Evolutionary conservation across 2,329 filamentous ascomycete genomes (phyloP), one percentile per base, ranked within the genome.

Genomic region (Bipolaris sorokiniana): DNA sequence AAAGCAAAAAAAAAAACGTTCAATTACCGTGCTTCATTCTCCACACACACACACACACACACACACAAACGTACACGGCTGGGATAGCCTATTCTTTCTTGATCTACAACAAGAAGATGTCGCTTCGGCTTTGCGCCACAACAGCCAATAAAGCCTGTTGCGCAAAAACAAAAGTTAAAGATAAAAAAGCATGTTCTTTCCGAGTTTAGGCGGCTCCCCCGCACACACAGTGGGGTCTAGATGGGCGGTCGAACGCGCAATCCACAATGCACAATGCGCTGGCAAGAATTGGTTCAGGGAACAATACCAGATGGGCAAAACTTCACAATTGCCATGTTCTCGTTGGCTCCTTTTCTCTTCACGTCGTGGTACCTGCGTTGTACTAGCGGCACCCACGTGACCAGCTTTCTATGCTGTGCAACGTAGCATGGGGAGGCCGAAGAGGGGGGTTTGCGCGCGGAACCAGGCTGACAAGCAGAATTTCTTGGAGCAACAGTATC

Each of bases 391-490:
- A 26, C 40, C 51, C 60, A 63, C 58, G 58, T 63, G 61, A 61
- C 50, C 26, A 18, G 40, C 26, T 28, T 53, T 26, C 40, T 9
- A 62, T 64, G 61, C 51, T 54, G 61, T 65, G 61, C 47, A 59
- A 65, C 63, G 48, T 55, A 37, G 46, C 46, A 48, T 48, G 34
- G 34, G 47, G 54, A 31, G 10, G 28, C 28, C 28, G 28, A 31
- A 31, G 28, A 7, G n/a, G 38, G n/a, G 20, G 13, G 40, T 15
- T 46, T 31, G 42, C 54, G 42, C 54, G 56, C 56, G 49, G 57
- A 42, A 56, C 40, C 59, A 51, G 28, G 56, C 16, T 54, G 52
- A 26, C 40, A 42, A 57, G 38, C 48, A 49, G 34, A 10, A 45
- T 49, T 36, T 13, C 15, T 42, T 22, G 16, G 38, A 20, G 13